Conservation (phyloP, 1,284 basidiomycete species). For the Rhodofomes roseus region DNA sequence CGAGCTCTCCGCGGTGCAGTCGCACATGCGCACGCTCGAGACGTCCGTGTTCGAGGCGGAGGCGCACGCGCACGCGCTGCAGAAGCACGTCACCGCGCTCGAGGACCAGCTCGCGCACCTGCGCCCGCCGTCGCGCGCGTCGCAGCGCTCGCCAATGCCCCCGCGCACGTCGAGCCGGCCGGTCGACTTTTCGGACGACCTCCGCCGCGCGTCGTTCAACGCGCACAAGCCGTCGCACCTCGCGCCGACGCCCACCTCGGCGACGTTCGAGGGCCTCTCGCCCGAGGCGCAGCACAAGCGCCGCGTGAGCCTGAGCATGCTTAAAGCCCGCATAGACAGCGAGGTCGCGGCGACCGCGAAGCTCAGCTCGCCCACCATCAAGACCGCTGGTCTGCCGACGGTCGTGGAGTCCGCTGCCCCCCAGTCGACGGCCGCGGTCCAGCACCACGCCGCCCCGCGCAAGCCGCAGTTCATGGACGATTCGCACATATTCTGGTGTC, state of each 20-base stretch:
- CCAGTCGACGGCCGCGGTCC: slow-evolving; percentile 8
- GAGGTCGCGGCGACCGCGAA: slow-evolving; percentile 47
- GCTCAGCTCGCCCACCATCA: slow-evolving; percentile 47
- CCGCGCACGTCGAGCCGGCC: slow-evolving; percentile 49
- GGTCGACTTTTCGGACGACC: slow-evolving; percentile 39
- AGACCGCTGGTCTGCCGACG: slow-evolving; percentile 23
- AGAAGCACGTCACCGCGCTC: slow-evolving; percentile 59
- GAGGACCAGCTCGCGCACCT: slow-evolving; percentile 57
- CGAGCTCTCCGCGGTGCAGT: slow-evolving; percentile 75
- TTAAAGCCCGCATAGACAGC: slow-evolving; percentile 85
- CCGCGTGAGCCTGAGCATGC: slow-evolving; percentile 80
- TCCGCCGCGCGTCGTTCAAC: slow-evolving; percentile 45
- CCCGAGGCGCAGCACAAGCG: slow-evolving; percentile 81
- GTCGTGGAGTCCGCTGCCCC: slow-evolving; percentile 24
- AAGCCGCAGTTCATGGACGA: slow-evolving; percentile 77
- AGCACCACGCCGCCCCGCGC: slow-evolving; percentile 12
- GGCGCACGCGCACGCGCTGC: slow-evolving; percentile 63
- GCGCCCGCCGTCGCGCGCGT: slow-evolving; percentile 38
- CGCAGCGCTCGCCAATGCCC: slow-evolving; percentile 35
- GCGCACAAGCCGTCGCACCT: slow-evolving; percentile 36
- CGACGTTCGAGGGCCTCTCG: slow-evolving; percentile 43
- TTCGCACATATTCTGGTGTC: slow-evolving; percentile 83
- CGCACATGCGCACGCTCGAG: slow-evolving; percentile 74
- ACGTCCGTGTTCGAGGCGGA: slow-evolving; percentile 70
- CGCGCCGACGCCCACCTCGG: slow-evolving; percentile 34